Evolutionary conservation across 306 rosid species (phyloP).

Genomic region (Rosa multiflora): DNA sequence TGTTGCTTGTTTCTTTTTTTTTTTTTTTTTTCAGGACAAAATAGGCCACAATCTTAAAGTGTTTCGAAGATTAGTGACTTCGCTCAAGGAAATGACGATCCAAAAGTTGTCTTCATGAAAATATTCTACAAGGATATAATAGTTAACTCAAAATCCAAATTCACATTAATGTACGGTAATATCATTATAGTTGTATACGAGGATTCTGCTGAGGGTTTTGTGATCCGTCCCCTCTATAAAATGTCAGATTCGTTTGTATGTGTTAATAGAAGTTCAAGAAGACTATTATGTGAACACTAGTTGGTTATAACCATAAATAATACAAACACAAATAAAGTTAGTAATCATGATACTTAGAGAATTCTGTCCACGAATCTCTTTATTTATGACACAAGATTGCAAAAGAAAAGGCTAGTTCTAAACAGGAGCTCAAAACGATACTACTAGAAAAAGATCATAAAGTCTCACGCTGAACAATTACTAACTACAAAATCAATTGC

Average conservation of each 20-base stretch:
- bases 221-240: too few species aligned
- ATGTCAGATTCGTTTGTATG: too few species aligned
- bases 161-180: not conserved
- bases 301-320: not conserved
- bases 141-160: not conserved
- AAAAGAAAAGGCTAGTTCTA: too few species aligned
- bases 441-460: too few species aligned
- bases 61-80: constrained; percentile 71
- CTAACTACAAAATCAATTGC: too few species aligned
- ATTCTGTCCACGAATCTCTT: too few species aligned
- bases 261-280: constrained; percentile 17
- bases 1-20: not conserved
- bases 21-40: constrained; percentile 60
- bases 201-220: not conserved
- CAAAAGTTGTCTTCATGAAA: constrained; percentile 51
- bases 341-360: not conserved
- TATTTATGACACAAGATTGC: too few species aligned
- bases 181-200: constrained; percentile 17
- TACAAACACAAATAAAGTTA: not conserved
- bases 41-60: constrained; percentile 82
- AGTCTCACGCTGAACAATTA: too few species aligned
- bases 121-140: not conserved
- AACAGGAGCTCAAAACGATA: too few species aligned
- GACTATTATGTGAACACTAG: constrained; percentile 33
- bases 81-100: constrained; percentile 72